A percentile compares a stretch with the other conserved stretches of the same genome.
Evolutionary conservation across 495 filamentous ascomycete species (phyloP).

Genomic region (Articulospora tetracladia): DNA sequence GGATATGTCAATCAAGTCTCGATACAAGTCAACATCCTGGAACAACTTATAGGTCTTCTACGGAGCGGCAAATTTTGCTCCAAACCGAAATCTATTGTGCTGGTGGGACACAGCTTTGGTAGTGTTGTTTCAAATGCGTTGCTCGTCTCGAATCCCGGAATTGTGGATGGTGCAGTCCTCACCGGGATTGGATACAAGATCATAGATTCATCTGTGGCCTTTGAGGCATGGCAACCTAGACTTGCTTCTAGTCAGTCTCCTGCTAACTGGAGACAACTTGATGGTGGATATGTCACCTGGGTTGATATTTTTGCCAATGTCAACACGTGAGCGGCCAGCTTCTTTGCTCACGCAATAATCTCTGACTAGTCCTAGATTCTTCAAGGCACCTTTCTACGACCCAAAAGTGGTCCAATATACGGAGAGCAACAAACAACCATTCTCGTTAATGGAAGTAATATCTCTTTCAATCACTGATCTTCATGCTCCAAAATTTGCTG

Average conservation of each 20-base stretch:
- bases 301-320: slow-evolving; percentile 26
- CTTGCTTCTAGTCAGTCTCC: background rate
- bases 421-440: slow-evolving; percentile 28
- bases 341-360: background rate
- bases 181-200: slow-evolving; percentile 27
- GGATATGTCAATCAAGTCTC: slow-evolving; percentile 28
- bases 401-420: slow-evolving; percentile 23
- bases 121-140: slow-evolving; percentile 14
- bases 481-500: background rate
- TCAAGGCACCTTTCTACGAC: slow-evolving; percentile 31
- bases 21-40: slow-evolving; percentile 25
- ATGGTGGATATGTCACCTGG: slow-evolving; percentile 25
- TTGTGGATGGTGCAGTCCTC: slow-evolving; percentile 30
- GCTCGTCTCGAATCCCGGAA: slow-evolving; percentile 14
- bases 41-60: slow-evolving; percentile 21
- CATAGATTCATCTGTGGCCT: slow-evolving; percentile 1
- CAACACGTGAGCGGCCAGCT: slow-evolving; percentile 9
- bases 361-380: slow-evolving; percentile 25
- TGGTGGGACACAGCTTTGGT: slow-evolving; percentile 55
- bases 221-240: background rate
- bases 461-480: background rate
- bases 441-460: slow-evolving; percentile 26
- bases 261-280: slow-evolving; percentile 11
- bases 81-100: slow-evolving; percentile 42
- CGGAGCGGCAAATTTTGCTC: slow-evolving; percentile 27